Evolutionary conservation across 2,329 filamentous ascomycete species (phyloP).

Genomic region (Scedosporium apiospermum): DNA sequence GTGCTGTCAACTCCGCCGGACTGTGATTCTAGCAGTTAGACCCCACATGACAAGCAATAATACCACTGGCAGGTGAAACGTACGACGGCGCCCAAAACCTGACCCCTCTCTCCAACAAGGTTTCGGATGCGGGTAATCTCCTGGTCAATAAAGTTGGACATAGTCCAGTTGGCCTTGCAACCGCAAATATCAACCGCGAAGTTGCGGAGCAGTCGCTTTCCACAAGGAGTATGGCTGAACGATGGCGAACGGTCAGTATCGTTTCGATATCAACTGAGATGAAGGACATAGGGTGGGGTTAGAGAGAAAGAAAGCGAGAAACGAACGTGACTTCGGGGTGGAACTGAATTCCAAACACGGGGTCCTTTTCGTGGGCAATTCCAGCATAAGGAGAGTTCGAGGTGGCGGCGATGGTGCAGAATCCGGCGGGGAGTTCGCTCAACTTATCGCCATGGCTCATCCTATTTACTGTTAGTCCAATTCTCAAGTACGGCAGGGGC

Average conservation of each 20-base stretch:
- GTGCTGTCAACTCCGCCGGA: constrained; percentile 82
- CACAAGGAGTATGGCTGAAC: constrained; percentile 52
- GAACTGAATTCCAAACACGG: constrained; percentile 74
- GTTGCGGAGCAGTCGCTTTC: constrained; percentile 65
- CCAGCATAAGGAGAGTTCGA: constrained; percentile 69
- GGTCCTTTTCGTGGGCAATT: constrained; percentile 61
- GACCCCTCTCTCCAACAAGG: constrained; percentile 71
- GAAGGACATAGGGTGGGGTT: too few species aligned
- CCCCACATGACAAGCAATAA: constrained; percentile 31
- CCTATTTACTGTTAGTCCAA: constrained; percentile 31
- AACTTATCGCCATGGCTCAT: constrained; percentile 93
- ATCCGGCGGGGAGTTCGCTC: constrained; percentile 59
- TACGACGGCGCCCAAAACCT: constrained; percentile 48
- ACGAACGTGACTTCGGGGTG: constrained; percentile 63
- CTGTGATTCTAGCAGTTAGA: constrained; percentile 12
- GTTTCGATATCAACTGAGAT: too few species aligned
- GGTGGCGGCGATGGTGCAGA: constrained; percentile 65
- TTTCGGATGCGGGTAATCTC: constrained; percentile 74
- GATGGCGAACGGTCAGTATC: not conserved
- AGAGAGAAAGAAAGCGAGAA: constrained; percentile 4
- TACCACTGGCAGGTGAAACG: not conserved
- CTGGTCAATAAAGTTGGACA: constrained; percentile 72
- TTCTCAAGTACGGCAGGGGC: not conserved
- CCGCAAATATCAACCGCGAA: constrained; percentile 78
- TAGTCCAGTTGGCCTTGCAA: constrained; percentile 70